A percentile compares a stretch with the other conserved stretches of the same genome.
Evolutionary conservation across 2,329 filamentous ascomycete species (phyloP).

Genomic region (Aschersonia sp.): DNA sequence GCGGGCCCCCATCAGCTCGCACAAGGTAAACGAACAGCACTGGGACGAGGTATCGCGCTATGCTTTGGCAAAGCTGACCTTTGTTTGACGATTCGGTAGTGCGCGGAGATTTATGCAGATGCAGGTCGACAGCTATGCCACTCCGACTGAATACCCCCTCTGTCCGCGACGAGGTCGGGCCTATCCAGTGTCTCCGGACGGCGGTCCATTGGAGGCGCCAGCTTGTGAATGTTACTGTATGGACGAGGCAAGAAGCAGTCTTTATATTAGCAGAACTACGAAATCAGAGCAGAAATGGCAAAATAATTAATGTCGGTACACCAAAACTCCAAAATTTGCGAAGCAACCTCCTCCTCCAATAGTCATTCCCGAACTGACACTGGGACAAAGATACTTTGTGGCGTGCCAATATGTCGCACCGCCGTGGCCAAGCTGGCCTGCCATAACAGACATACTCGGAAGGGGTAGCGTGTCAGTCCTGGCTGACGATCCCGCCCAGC

Average conservation of each 20-base stretch:
- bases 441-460: constrained; percentile 40
- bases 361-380: neutral
- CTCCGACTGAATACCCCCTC: too few relatives aligned
- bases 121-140: too few relatives aligned
- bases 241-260: too few relatives aligned
- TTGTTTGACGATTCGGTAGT: constrained; percentile 45
- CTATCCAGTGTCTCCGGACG: too few relatives aligned
- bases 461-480: constrained; percentile 45
- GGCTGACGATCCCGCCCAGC: constrained; percentile 52
- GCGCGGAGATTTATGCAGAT: constrained; percentile 42
- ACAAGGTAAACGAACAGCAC: constrained; percentile 56
- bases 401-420: constrained; percentile 51
- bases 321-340: neutral
- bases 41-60: neutral
- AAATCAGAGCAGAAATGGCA: too few relatives aligned
- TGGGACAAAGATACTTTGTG: constrained; percentile 45
- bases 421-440: constrained; percentile 42
- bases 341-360: too few relatives aligned
- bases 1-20: constrained; percentile 70
- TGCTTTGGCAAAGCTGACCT: constrained; percentile 18
- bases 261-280: too few relatives aligned
- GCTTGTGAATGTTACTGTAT: too few relatives aligned
- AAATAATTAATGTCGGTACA: too few relatives aligned
- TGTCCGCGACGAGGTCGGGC: too few relatives aligned
- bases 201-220: too few relatives aligned